A percentile compares a stretch with the other conserved stretches of the same genome.
phyloP scores from a whole-genome alignment of 2,329 filamentous ascomycete genomes.

The Arthrobotrys sinensis region DNA sequence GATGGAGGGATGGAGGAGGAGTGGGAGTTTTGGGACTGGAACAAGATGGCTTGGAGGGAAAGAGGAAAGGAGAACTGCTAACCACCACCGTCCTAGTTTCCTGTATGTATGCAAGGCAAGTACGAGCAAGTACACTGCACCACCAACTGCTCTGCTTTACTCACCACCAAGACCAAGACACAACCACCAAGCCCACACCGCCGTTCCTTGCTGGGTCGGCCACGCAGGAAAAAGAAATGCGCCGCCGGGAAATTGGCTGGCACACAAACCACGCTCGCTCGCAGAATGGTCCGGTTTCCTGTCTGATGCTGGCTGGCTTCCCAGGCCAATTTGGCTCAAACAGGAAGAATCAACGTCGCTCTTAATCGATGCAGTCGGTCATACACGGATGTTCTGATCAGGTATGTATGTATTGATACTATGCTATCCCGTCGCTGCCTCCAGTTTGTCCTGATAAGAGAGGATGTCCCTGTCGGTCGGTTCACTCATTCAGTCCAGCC shows the following conservation, averaged over 20 bases:
- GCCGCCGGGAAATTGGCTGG: slow-evolving; percentile 44
- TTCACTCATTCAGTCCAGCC: too few relatives aligned
- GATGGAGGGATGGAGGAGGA: slow-evolving; percentile 12
- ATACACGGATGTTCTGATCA: slow-evolving; percentile 1
- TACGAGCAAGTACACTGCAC: neutral
- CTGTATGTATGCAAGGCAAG: too few relatives aligned
- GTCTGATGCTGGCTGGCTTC: neutral
- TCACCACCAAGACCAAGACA: slow-evolving; percentile 6
- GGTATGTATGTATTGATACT: neutral
- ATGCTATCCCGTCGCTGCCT: neutral
- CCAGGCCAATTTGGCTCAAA: slow-evolving; percentile 19
- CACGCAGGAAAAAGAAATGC: slow-evolving; percentile 26
- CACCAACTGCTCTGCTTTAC: too few relatives aligned
- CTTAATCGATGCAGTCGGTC: slow-evolving; percentile 5
- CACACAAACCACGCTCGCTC: slow-evolving; percentile 34
- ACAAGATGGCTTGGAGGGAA: slow-evolving; percentile 11
- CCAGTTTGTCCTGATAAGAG: neutral
- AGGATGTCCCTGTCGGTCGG: neutral
- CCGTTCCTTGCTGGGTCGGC: slow-evolving; percentile 18
- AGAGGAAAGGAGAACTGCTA: slow-evolving; percentile 31
- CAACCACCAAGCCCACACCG: slow-evolving; percentile 9
- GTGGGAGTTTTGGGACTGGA: slow-evolving; percentile 22
- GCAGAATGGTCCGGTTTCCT: slow-evolving; percentile 28
- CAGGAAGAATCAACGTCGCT: slow-evolving; percentile 32
- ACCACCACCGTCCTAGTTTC: slow-evolving; percentile 9